Percentiles rank a stretch among this genome's conserved stretches.
phyloP scores from a whole-genome alignment of 805 yeast genomes.

The Blastobotrys mokoenaii region DNA sequence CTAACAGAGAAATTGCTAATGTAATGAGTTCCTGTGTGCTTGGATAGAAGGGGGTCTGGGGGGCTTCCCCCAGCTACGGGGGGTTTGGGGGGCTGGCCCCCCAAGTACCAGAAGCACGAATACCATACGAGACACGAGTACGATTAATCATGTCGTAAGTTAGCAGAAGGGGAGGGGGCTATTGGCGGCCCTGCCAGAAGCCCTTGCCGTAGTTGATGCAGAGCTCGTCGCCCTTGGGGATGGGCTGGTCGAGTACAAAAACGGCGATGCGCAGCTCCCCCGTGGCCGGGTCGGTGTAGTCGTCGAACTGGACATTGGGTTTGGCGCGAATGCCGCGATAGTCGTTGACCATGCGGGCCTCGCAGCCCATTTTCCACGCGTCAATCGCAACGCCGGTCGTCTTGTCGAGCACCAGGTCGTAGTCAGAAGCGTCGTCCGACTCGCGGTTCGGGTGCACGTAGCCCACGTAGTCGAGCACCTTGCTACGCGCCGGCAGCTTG shows the following conservation, averaged over 20 bases:
- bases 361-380: slow-evolving; percentile 14
- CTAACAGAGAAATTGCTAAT: no score
- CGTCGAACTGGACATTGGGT: slow-evolving; percentile 17
- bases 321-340: slow-evolving; percentile 15
- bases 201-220: slow-evolving; percentile 21
- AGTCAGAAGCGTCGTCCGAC: slow-evolving; percentile 15
- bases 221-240: slow-evolving; percentile 16
- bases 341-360: slow-evolving; percentile 20
- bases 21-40: no score
- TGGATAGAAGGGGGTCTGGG: no score
- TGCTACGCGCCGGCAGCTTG: slow-evolving; percentile 13
- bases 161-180: no score
- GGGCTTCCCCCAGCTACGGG: no score
- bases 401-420: slow-evolving; percentile 14
- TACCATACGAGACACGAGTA: no score
- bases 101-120: no score
- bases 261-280: slow-evolving; percentile 17
- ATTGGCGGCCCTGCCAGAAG: slow-evolving; percentile 15
- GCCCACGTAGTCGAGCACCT: slow-evolving; percentile 18
- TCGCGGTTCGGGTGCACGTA: slow-evolving; percentile 15
- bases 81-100: no score
- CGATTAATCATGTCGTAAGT: no score
- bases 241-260: slow-evolving; percentile 12
- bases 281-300: slow-evolving; percentile 6
- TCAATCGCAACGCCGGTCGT: slow-evolving; percentile 15